phyloP scores from a whole-genome alignment of 495 filamentous ascomycete species.

The Staphylotrichum tortipilum region DNA sequence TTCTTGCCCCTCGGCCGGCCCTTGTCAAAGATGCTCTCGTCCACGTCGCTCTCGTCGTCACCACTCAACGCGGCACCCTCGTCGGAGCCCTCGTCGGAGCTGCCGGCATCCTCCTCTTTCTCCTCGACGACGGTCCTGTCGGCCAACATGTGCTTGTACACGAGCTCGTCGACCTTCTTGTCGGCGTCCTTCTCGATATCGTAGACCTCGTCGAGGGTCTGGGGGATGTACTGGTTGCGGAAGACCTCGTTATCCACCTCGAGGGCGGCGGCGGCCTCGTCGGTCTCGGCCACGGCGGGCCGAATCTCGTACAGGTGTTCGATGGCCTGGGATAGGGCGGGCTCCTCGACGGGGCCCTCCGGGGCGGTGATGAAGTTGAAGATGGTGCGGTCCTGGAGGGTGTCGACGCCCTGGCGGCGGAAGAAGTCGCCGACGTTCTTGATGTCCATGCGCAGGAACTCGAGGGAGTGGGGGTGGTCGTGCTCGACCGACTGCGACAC shows the following conservation, averaged over 20 bases:
- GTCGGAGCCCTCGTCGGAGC: constrained; percentile 31
- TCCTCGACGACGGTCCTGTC: constrained; percentile 48
- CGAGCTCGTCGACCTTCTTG: constrained; percentile 60
- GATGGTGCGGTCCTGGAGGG: constrained; percentile 58
- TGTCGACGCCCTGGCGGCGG: constrained; percentile 69
- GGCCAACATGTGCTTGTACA: constrained; percentile 75
- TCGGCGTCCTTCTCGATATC: constrained; percentile 87
- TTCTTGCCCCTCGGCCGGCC: constrained; percentile 74
- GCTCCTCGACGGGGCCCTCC: constrained; percentile 44
- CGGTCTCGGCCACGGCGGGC: constrained; percentile 27
- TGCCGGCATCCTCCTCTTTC: constrained; percentile 21
- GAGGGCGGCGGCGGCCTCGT: constrained; percentile 36
- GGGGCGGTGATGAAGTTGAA: constrained; percentile 70
- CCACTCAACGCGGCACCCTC: constrained; percentile 39
- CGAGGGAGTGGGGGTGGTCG: constrained; percentile 81
- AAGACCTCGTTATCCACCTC: constrained; percentile 87
- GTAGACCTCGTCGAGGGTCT: constrained; percentile 88
- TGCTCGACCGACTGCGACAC: constrained; percentile 96
- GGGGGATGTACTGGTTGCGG: constrained; percentile 88
- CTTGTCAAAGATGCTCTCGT: constrained; percentile 46
- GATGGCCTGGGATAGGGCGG: constrained; percentile 33
- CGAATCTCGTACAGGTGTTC: constrained; percentile 40
- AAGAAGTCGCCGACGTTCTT: constrained; percentile 95
- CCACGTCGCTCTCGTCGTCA: constrained; percentile 16
- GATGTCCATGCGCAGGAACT: constrained; percentile 95